Percentiles rank a stretch among this genome's conserved stretches.
Conservation (phyloP, 345 rosid genomes). For the Pseudoturritis turrita region DNA sequence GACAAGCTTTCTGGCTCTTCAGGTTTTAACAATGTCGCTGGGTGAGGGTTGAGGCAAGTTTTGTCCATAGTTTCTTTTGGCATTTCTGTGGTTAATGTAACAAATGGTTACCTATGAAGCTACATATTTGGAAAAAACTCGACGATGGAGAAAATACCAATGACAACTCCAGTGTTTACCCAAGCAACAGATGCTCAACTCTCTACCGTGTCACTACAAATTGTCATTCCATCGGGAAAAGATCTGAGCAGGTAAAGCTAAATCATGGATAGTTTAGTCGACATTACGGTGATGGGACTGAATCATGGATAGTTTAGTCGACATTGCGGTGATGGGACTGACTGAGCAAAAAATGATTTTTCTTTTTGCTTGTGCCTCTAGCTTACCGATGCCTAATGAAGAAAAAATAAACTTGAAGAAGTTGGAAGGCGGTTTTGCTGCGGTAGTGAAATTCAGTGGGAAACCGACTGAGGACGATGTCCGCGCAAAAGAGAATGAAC, state of each 20-base stretch:
- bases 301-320: not conserved
- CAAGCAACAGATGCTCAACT: conserved; percentile 50
- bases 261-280: not conserved
- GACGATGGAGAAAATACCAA: conserved; percentile 51
- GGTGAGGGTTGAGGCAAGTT: conserved; percentile 39
- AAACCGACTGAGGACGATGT: conserved; percentile 67
- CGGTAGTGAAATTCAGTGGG: conserved; percentile 78
- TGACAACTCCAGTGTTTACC: conserved; percentile 81
- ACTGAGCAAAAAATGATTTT: too few relatives aligned
- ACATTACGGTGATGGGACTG: not conserved
- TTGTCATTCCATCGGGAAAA: conserved; percentile 71
- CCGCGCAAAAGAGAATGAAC: conserved; percentile 48
- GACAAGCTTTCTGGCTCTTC: conserved; percentile 69
- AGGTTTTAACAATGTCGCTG: conserved; percentile 71
- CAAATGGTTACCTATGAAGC: conserved; percentile 29
- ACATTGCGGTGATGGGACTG: not conserved
- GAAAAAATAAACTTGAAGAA: conserved; percentile 58
- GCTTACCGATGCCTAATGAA: conserved; percentile 68
- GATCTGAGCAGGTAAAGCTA: conserved; percentile 51
- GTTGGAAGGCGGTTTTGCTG: conserved; percentile 70
- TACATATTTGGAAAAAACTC: conserved; percentile 81
- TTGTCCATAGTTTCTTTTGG: not conserved
- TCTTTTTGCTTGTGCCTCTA: conserved; percentile 17
- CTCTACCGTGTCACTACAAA: conserved; percentile 65
- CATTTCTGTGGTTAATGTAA: not conserved